Evolutionary conservation across 306 rosid species (phyloP).

Genomic region (Acmispon strigosus): DNA sequence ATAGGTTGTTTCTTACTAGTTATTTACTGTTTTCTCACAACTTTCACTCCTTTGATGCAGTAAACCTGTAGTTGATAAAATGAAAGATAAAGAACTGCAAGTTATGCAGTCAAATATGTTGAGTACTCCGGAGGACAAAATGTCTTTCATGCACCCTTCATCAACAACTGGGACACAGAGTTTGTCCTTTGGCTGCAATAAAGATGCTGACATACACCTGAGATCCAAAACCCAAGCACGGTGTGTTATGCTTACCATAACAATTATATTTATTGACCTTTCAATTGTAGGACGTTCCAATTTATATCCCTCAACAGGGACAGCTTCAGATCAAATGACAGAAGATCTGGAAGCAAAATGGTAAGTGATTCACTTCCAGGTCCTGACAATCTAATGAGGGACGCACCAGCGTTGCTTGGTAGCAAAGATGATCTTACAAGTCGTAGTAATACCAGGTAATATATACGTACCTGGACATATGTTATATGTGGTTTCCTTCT

Average conservation of each 20-base stretch:
- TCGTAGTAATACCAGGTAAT: slow-evolving; percentile 30
- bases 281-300: slow-evolving; percentile 14
- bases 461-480: slow-evolving; percentile 6
- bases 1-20: neutral
- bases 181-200: slow-evolving; percentile 30
- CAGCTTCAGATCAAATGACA: slow-evolving; percentile 28
- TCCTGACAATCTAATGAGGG: slow-evolving; percentile 32
- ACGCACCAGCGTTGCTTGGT: slow-evolving; percentile 15
- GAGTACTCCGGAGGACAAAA: slow-evolving; percentile 25
- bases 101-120: slow-evolving; percentile 25
- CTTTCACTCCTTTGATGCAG: slow-evolving; percentile 36
- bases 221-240: slow-evolving; percentile 29
- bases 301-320: slow-evolving; percentile 34
- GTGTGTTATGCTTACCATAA: slow-evolving; percentile 31
- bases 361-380: slow-evolving; percentile 20
- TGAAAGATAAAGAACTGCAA: slow-evolving; percentile 32
- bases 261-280: slow-evolving; percentile 15
- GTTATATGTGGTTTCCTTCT: neutral
- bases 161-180: slow-evolving; percentile 32
- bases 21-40: neutral
- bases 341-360: slow-evolving; percentile 35
- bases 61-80: slow-evolving; percentile 24
- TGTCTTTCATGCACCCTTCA: slow-evolving; percentile 24
- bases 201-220: slow-evolving; percentile 25
- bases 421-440: slow-evolving; percentile 36